Evolutionary conservation across 371 early-diverging fungal genomes (phyloP).

Genomic region (Rhizomucor pusillus): DNA sequence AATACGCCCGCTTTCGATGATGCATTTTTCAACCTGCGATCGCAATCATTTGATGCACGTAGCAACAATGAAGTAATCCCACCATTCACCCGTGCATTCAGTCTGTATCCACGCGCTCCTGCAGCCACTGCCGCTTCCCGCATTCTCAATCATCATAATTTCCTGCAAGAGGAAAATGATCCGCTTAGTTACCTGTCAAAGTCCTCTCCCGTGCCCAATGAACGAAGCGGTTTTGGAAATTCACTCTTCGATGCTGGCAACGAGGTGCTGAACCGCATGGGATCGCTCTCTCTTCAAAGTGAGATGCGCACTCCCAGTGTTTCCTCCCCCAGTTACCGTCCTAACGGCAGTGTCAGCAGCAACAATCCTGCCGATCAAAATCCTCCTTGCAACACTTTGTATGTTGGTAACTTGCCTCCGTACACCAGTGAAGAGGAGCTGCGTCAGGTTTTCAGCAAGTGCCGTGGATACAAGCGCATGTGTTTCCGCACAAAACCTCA

Average conservation of each 20-base stretch:
- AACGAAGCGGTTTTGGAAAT: conserved; percentile 10
- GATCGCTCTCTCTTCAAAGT: conserved; percentile 9
- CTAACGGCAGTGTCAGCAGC: conserved; percentile 6
- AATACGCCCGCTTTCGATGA: conserved; percentile 28
- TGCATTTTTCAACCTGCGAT: conserved; percentile 26
- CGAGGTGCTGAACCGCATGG: conserved; percentile 14
- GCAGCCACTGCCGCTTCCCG: conserved; percentile 3
- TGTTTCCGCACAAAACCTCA: conserved; percentile 80
- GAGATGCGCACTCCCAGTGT: conserved; percentile 13
- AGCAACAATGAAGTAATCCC: conserved; percentile 9
- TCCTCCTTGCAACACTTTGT: conserved; percentile 95
- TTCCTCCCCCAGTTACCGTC: conserved; percentile 16
- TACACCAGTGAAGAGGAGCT: conserved; percentile 88
- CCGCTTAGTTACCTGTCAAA: conserved; percentile 89
- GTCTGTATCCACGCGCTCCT: conserved; percentile 18
- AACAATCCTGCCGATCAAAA: conserved; percentile 69
- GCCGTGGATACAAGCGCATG: conserved; percentile 85
- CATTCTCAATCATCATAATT: conserved; percentile 1
- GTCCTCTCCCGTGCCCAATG: conserved; percentile 53
- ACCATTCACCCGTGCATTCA: conserved; percentile 24
- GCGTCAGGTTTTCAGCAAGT: conserved; percentile 70
- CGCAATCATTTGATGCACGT: conserved; percentile 36
- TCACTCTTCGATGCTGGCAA: conserved; percentile 4
- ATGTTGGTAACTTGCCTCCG: conserved; percentile 90
- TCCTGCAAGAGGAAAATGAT: conserved; percentile 74